phyloP scores from a whole-genome alignment of 768 basidiomycete species.

The Mycena haematopus region DNA sequence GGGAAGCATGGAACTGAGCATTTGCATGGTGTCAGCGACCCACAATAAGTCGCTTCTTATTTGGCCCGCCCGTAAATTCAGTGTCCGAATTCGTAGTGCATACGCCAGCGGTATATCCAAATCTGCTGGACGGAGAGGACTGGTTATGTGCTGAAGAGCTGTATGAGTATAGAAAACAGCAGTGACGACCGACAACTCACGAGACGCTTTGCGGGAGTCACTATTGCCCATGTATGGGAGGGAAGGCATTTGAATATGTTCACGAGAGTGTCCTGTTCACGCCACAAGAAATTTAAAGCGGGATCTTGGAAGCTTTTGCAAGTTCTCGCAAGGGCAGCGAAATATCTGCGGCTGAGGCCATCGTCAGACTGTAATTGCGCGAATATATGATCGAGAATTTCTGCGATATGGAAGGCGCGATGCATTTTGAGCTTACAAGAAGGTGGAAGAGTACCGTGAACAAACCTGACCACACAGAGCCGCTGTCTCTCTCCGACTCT shows the following conservation, averaged over 20 bases:
- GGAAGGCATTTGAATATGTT: slow-evolving; percentile 10
- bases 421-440: no score
- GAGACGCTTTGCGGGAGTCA: not conserved
- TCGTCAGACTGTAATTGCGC: no score
- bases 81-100: not conserved
- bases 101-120: not conserved
- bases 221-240: slow-evolving; percentile 1
- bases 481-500: no score
- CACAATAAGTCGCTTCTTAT: not conserved
- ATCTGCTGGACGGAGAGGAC: not conserved
- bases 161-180: not conserved
- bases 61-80: not conserved
- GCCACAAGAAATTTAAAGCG: slow-evolving; percentile 19
- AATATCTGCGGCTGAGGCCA: no score
- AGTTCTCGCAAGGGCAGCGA: slow-evolving; percentile 13
- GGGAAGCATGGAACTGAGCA: not conserved
- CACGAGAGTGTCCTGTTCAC: not conserved
- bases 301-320: slow-evolving; percentile 4
- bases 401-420: no score
- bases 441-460: no score
- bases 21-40: not conserved
- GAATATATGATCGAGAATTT: no score
- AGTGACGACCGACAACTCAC: not conserved
- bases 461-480: no score
- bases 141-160: not conserved